These are phyloP conservation scores for Casuarina cunninghamiana DNA, from an alignment of 306 rosid genomes.

Conservation along the genomic window DNA sequence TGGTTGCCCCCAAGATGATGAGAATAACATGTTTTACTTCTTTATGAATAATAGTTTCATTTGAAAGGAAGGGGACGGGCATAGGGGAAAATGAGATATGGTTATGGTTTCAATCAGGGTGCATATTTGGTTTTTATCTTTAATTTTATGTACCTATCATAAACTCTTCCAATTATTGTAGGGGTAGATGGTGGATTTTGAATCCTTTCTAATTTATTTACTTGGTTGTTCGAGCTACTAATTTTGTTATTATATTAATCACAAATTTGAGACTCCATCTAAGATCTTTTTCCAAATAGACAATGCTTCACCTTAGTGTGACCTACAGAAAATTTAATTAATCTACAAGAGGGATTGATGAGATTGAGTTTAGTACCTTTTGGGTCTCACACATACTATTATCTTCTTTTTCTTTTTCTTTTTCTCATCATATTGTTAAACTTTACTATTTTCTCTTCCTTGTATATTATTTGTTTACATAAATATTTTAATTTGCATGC, in stretches of 20 bases:
- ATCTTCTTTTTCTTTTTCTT: neutral
- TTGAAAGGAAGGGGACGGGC: no score
- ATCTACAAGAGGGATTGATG: constrained; percentile 79
- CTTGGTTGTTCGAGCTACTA: constrained; percentile 18
- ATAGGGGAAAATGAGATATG: no score
- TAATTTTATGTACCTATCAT: neutral
- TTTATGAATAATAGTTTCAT: no score
- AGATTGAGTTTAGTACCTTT: constrained; percentile 60
- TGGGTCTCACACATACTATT: neutral
- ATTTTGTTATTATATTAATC: constrained; percentile 27
- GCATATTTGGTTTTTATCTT: no score
- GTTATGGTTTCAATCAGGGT: no score
- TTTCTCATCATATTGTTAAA: neutral
- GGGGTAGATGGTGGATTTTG: neutral
- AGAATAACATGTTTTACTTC: no score
- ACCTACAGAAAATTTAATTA: constrained; percentile 80
- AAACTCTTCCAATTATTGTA: neutral
- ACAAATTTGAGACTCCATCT: constrained; percentile 88
- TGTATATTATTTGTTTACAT: neutral
- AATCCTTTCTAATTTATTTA: constrained; percentile 9
- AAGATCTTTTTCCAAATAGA: constrained; percentile 93
- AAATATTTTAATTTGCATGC: constrained; percentile 18
- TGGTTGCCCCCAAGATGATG: no score
- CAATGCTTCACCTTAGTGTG: constrained; percentile 96
- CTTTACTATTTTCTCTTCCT: neutral